phyloP scores from a whole-genome alignment of 2,329 filamentous ascomycete genomes.

The Teratosphaeria pseudoeucalypti region DNA sequence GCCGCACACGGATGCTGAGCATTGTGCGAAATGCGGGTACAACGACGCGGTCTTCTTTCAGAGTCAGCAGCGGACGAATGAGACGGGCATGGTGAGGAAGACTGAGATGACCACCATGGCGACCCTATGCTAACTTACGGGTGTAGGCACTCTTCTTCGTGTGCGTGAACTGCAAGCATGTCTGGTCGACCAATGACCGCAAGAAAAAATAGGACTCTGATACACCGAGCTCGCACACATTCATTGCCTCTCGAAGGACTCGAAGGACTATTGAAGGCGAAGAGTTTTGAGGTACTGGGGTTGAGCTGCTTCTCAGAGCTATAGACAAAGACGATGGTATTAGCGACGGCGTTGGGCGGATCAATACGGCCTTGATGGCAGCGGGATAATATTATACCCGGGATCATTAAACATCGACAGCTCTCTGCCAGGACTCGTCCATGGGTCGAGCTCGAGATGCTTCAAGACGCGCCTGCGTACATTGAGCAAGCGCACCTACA shows the following conservation, averaged over 20 bases:
- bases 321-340: background rate
- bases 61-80: slow-evolving; percentile 89
- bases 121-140: slow-evolving; percentile 3
- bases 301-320: background rate
- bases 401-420: background rate
- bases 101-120: background rate
- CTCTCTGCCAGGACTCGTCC: background rate
- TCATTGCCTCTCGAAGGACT: background rate
- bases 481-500: background rate
- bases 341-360: background rate
- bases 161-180: slow-evolving; percentile 85
- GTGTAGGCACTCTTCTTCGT: slow-evolving; percentile 50
- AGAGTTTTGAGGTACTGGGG: background rate
- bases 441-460: background rate
- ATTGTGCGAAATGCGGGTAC: slow-evolving; percentile 75
- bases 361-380: background rate
- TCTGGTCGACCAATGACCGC: slow-evolving; percentile 45
- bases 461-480: background rate
- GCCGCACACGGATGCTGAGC: slow-evolving; percentile 67
- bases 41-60: slow-evolving; percentile 97
- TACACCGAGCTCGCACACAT: background rate
- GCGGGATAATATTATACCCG: background rate
- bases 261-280: background rate
- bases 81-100: slow-evolving; percentile 87
- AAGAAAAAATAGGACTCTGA: slow-evolving; percentile 12